Percentiles rank a stretch among this genome's conserved stretches.
Conservation (phyloP, 2,329 filamentous ascomycete species). For the Arthrinium phaeospermum region DNA sequence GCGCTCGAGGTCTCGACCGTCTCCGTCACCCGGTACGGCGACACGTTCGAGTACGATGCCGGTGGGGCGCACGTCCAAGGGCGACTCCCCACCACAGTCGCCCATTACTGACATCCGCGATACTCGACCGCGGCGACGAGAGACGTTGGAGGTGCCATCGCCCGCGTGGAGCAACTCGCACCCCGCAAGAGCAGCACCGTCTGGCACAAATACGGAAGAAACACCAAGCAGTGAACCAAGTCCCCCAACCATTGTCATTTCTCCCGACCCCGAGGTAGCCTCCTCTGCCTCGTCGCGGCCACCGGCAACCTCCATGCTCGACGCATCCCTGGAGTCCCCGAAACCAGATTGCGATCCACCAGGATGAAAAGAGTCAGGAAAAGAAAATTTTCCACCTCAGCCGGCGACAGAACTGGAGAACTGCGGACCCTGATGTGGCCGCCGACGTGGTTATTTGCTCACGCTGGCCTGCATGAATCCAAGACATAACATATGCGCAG, state of each 20-base stretch:
- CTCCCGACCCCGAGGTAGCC: constrained; percentile 22
- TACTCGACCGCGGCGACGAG: constrained; percentile 30
- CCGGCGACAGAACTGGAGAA: not conserved
- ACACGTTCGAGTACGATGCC: constrained; percentile 31
- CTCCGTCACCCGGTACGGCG: constrained; percentile 26
- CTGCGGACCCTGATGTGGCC: too few relatives aligned
- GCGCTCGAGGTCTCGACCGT: constrained; percentile 26
- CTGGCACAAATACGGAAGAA: not conserved
- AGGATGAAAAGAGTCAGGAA: not conserved
- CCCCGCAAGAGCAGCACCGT: not conserved
- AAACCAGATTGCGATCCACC: not conserved
- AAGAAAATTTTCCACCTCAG: too few relatives aligned
- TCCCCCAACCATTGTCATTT: constrained; percentile 30
- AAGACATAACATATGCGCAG: not conserved
- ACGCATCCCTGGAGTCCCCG: too few relatives aligned
- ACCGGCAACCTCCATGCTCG: not conserved
- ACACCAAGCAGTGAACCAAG: not conserved
- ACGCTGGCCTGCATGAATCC: not conserved
- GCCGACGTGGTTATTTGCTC: not conserved
- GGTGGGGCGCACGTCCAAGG: not conserved
- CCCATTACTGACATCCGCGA: not conserved
- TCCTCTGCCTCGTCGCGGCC: not conserved
- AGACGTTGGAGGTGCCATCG: constrained; percentile 41
- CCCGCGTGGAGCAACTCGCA: constrained; percentile 24
- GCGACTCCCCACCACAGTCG: not conserved